Evolutionary conservation across 768 basidiomycete species (phyloP).

Genomic region (Cystofilobasidium bisporidii): DNA sequence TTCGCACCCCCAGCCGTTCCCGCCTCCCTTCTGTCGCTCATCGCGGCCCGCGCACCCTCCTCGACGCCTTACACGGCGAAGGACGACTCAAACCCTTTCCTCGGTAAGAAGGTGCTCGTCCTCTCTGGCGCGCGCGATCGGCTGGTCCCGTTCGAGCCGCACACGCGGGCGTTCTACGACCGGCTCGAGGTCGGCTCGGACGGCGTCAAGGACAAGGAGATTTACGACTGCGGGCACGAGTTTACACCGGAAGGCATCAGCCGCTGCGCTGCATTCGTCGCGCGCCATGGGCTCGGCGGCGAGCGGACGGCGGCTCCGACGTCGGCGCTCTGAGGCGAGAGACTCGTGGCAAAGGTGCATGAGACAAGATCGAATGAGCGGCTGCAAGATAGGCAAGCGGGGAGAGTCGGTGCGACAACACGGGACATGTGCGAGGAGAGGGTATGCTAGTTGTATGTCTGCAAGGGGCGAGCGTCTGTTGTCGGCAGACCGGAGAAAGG

Average conservation of each 20-base stretch:
- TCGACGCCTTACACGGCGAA: constrained; percentile 43
- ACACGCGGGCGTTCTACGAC: constrained; percentile 2
- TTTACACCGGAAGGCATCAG: neutral
- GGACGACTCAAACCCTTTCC: constrained; percentile 46
- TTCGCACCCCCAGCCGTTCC: constrained; percentile 16
- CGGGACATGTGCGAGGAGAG: too few species aligned
- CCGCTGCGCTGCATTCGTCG: neutral
- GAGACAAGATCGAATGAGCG: too few species aligned
- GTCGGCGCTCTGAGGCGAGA: too few species aligned
- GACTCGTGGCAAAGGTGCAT: too few species aligned
- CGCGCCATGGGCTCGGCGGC: neutral
- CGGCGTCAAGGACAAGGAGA: neutral
- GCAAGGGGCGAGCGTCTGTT: too few species aligned
- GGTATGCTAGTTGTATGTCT: too few species aligned
- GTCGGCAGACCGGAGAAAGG: too few species aligned
- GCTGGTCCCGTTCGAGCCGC: constrained; percentile 13
- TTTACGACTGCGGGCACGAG: constrained; percentile 14
- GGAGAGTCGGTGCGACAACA: too few species aligned
- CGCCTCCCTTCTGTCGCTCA: constrained; percentile 34
- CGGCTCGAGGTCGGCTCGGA: neutral
- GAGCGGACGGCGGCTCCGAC: too few species aligned
- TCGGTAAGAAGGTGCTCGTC: constrained; percentile 63
- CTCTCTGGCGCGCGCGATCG: constrained; percentile 58
- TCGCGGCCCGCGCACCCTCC: constrained; percentile 48
- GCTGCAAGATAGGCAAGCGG: too few species aligned